Evolutionary conservation across 441 rosid genomes (phyloP).

Genomic region (Adansonia gregorii): DNA sequence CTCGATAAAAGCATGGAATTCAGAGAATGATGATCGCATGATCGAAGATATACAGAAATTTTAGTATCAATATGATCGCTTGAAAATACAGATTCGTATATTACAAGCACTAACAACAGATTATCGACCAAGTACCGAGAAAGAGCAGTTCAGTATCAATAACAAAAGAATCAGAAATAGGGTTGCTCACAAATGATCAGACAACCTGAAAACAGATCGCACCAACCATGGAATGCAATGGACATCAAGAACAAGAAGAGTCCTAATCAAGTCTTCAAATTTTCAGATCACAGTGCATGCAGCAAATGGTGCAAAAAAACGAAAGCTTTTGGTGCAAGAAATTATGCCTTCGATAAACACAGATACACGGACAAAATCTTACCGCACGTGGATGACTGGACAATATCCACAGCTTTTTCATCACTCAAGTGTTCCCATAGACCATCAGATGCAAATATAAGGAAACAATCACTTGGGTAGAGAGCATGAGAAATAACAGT

Average conservation of each 20-base stretch:
- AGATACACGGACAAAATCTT: constrained; percentile 40
- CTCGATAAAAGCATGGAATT: neutral
- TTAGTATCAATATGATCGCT: neutral
- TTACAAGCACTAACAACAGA: neutral
- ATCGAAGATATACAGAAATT: neutral
- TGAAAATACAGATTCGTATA: neutral
- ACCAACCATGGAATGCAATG: neutral
- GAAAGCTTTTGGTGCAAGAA: neutral
- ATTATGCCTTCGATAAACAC: neutral
- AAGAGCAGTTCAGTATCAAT: neutral
- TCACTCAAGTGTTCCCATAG: constrained; percentile 91
- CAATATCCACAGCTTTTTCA: constrained; percentile 85
- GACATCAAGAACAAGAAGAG: neutral
- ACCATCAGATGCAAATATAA: constrained; percentile 94
- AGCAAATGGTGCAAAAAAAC: neutral
- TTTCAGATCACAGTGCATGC: no score
- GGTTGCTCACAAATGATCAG: neutral
- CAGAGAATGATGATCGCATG: neutral
- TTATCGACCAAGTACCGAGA: neutral
- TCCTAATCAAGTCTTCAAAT: no score
- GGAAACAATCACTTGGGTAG: constrained; percentile 80
- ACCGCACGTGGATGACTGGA: constrained; percentile 75
- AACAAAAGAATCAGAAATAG: neutral
- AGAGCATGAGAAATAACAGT: constrained; percentile 60
- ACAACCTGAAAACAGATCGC: no score